A percentile compares a stretch with the other conserved stretches of the same genome.
These are phyloP conservation scores for Iodosphaeria phyllophila DNA, from an alignment of 2,329 filamentous ascomycete genomes.

Conservation along the genomic window DNA sequence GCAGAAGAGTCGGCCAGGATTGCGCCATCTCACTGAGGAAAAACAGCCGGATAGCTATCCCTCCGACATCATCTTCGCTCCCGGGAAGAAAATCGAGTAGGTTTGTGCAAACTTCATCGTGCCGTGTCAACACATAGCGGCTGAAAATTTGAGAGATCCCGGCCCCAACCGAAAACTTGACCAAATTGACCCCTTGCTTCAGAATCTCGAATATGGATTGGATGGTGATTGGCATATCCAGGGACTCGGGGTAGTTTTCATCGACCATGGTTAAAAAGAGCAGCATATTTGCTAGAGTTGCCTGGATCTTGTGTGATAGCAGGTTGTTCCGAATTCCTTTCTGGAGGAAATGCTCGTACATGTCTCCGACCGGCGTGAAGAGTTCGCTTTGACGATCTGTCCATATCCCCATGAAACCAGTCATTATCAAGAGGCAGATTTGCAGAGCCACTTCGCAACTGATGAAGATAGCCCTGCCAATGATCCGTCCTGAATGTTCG, in stretches of 20 bases:
- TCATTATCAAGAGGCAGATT: constrained; percentile 48
- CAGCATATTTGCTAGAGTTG: constrained; percentile 48
- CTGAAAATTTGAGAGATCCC: constrained; percentile 59
- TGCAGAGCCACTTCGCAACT: constrained; percentile 57
- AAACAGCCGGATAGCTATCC: constrained; percentile 67
- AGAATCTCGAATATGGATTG: constrained; percentile 63
- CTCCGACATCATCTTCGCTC: constrained; percentile 54
- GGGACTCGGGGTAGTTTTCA: constrained; percentile 43
- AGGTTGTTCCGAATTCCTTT: constrained; percentile 46
- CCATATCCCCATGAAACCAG: constrained; percentile 46
- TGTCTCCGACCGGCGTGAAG: constrained; percentile 46
- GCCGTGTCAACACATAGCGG: constrained; percentile 62
- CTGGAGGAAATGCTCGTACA: constrained; percentile 64
- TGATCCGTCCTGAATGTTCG: constrained; percentile 28
- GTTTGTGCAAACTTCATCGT: constrained; percentile 72
- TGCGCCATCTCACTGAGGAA: constrained; percentile 63
- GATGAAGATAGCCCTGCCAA: constrained; percentile 40
- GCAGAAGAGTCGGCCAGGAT: constrained; percentile 68
- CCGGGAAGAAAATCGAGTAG: constrained; percentile 63
- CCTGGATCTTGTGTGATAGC: constrained; percentile 51
- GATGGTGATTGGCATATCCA: constrained; percentile 38
- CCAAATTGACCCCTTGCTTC: constrained; percentile 40
- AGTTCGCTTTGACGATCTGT: constrained; percentile 37
- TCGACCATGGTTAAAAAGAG: constrained; percentile 49
- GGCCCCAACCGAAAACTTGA: constrained; percentile 59